A percentile compares a stretch with the other conserved stretches of the same genome.
Evolutionary conservation across 495 filamentous ascomycete genomes (phyloP).

Genomic region (Terfezia boudieri): DNA sequence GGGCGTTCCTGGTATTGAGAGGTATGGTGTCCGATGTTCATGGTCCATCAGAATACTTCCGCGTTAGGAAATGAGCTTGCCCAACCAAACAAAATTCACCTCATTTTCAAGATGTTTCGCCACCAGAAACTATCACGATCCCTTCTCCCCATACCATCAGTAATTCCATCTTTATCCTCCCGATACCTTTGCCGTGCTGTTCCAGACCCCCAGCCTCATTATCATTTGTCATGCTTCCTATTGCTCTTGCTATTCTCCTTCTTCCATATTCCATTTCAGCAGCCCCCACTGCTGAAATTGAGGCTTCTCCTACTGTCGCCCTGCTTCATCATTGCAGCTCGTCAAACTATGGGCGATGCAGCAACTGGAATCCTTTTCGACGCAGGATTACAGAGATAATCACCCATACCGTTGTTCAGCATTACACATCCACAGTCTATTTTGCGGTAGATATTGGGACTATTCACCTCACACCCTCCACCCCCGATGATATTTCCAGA

Average conservation of each 20-base stretch:
- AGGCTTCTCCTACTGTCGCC: background rate
- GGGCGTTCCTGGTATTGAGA: too few species aligned
- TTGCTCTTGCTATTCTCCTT: background rate
- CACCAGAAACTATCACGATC: too few species aligned
- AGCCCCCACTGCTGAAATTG: background rate
- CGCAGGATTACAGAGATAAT: background rate
- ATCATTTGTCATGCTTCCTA: background rate
- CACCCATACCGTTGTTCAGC: background rate
- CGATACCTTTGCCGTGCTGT: background rate
- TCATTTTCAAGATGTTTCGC: too few species aligned
- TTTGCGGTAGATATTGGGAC: background rate
- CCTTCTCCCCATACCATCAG: too few species aligned
- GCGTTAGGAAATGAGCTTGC: too few species aligned
- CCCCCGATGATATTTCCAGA: too few species aligned
- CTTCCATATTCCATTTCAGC: background rate
- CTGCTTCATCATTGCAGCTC: too few species aligned
- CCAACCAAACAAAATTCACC: too few species aligned
- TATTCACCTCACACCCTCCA: too few species aligned
- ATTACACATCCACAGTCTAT: background rate
- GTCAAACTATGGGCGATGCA: background rate
- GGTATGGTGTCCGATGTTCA: too few species aligned
- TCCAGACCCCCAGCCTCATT: background rate
- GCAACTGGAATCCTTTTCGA: background rate
- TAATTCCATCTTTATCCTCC: too few species aligned
- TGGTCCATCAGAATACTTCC: too few species aligned